phyloP scores from a whole-genome alignment of 169 alveolate species.

The Plasmodium berghei region DNA sequence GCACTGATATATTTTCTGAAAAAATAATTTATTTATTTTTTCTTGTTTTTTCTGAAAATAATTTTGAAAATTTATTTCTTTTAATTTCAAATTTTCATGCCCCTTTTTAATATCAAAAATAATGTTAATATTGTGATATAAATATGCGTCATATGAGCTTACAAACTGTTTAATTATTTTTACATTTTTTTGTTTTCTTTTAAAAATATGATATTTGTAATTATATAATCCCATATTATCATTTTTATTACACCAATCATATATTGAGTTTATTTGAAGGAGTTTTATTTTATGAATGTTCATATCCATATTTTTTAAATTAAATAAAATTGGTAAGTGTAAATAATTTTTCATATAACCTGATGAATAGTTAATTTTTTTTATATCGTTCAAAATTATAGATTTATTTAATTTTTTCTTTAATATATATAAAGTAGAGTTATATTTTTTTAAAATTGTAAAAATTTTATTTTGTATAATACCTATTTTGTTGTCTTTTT shows the following conservation, averaged over 20 bases:
- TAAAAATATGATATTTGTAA: conserved; percentile 12
- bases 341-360: conserved; percentile 15
- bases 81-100: background rate
- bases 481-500: background rate
- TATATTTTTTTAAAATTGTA: conserved; percentile 36
- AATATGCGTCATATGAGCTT: conserved; percentile 60
- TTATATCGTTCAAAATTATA: conserved; percentile 42
- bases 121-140: conserved; percentile 45
- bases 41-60: background rate
- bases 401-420: conserved; percentile 57
- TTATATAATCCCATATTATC: background rate
- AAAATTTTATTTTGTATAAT: conserved; percentile 25
- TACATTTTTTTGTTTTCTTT: conserved; percentile 16
- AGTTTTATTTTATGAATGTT: no score
- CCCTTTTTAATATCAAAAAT: conserved; percentile 24
- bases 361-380: conserved; percentile 20
- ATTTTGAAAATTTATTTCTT: no score
- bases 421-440: conserved; percentile 43
- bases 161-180: conserved; percentile 60
- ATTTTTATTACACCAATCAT: conserved; percentile 2
- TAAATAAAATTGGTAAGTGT: background rate
- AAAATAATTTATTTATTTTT: conserved; percentile 22
- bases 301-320: background rate
- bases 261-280: background rate
- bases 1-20: conserved; percentile 54